A percentile compares a stretch with the other conserved stretches of the same genome.
Conservation (phyloP, 139 green algal genomes). For the Chlorella sp. region DNA sequence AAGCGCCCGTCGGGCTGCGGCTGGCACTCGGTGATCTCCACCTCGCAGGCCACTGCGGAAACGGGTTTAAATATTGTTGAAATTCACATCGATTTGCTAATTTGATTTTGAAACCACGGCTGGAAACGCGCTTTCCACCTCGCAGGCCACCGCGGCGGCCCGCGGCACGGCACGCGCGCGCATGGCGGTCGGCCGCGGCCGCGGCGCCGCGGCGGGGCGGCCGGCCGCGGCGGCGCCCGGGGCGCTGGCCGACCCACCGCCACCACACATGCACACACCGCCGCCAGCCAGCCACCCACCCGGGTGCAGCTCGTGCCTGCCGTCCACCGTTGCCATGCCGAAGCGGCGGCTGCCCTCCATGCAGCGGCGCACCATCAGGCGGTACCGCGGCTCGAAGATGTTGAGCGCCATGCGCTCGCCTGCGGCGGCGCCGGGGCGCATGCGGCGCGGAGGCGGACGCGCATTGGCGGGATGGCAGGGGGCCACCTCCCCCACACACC, state of each 20-base stretch:
- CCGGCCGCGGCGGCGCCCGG: no score
- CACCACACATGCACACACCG: background rate
- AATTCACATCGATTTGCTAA: background rate
- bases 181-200: no score
- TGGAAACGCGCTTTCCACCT: no score
- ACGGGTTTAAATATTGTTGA: background rate
- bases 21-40: conserved; percentile 79
- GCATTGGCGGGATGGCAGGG: background rate
- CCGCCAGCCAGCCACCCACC: background rate
- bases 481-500: no score
- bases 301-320: conserved; percentile 28
- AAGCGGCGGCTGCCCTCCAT: conserved; percentile 78
- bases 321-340: conserved; percentile 68
- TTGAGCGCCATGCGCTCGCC: conserved; percentile 88
- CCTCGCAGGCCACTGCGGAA: conserved; percentile 59
- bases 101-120: no score
- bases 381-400: conserved; percentile 96
- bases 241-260: no score
- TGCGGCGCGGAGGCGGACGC: background rate
- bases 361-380: conserved; percentile 83
- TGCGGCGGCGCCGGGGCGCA: conserved; percentile 13
- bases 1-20: conserved; percentile 77
- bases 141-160: no score
- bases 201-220: no score
- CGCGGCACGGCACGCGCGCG: no score